Base-by-base conservation (phyloP, 1,139 yeast species). In the Ogataea hybrid region DNA sequence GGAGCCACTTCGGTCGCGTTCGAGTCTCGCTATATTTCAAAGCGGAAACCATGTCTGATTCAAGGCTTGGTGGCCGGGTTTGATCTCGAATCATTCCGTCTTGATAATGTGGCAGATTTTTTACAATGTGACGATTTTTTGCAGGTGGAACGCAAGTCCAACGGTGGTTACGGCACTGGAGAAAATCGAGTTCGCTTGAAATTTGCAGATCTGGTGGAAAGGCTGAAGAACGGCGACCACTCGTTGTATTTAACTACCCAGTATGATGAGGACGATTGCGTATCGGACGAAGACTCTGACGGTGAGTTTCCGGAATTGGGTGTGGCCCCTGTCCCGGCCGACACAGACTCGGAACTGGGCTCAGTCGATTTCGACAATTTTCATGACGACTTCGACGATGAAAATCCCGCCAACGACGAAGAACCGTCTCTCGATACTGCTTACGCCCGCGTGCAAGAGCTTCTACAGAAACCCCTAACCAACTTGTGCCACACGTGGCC, bases 131-230 rank as follows among this genome's bases (percentile, higher is more conserved):
- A 72, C 28, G 58, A 57, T 9, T 65, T 66, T 6, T 55, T 83
- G 20, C 75, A 78, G 52, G 79, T 82, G 9, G 90, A 83, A 56
- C 68, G 69, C 50, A 75, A 77, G 52, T 59, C 61, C 18, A 62
- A 68, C 32, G 77, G 77, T 39, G 90, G 90, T 3, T 83, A 77
- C 63, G 90, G 90, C 0, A 72, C 79, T 23, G 87, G 87, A 1
- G 67, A 69, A 23, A 62, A 68, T 43, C 63, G 88, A 49, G 61
- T 70, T 11, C 67, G 67, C 43, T 70, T 81, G 76, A 56, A 64
- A 2, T 67, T 82, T 45, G 53, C 51, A 0, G 77, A 78, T 16
- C 69, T 82, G 44, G 54, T 81, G 42, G 56, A 61, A 0, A 64
- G 63, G 46, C 55, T 80, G 22, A 43, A 52, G 10, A 42, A 51